These are phyloP conservation scores for Geotrichum klebahnii DNA, from an alignment of 1,139 yeast genomes.

Conservation along the genomic window DNA sequence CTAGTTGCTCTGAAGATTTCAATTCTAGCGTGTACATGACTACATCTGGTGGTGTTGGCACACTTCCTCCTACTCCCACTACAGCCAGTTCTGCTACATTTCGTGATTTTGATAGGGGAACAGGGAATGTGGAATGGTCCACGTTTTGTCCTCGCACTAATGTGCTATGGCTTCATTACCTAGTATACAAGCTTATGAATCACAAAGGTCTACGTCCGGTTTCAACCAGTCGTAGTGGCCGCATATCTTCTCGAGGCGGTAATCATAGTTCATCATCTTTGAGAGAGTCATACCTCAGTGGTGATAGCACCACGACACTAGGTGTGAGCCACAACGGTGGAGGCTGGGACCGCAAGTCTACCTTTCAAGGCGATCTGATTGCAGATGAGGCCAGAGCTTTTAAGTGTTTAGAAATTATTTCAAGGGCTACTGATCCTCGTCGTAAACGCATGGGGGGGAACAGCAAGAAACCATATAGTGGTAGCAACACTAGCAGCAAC, in stretches of 20 bases:
- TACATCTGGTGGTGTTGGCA: background rate
- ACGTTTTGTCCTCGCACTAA: constrained; percentile 45
- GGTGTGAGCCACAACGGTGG: background rate
- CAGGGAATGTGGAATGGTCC: constrained; percentile 42
- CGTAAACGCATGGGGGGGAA: constrained; percentile 25
- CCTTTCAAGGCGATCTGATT: constrained; percentile 13
- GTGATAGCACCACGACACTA: background rate
- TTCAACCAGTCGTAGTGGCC: constrained; percentile 28
- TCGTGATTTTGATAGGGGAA: constrained; percentile 8
- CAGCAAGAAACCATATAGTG: constrained; percentile 2
- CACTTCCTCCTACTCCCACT: constrained; percentile 12
- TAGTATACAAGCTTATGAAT: constrained; percentile 44
- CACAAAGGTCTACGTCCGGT: constrained; percentile 37
- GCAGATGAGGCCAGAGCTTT: constrained; percentile 32
- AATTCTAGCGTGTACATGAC: background rate
- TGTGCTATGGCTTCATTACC: constrained; percentile 49
- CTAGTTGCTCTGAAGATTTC: background rate
- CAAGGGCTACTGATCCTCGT: constrained; percentile 39
- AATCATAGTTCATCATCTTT: background rate
- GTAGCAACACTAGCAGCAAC: constrained; percentile 1
- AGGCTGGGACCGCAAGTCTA: background rate
- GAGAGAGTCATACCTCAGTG: background rate
- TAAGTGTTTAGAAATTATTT: constrained; percentile 32
- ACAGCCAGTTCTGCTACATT: constrained; percentile 16
- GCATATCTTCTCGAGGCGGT: background rate